Evolutionary conservation across 202 grass and related monocot genomes (phyloP).

Genomic region (Sporobolus alterniflorus): DNA sequence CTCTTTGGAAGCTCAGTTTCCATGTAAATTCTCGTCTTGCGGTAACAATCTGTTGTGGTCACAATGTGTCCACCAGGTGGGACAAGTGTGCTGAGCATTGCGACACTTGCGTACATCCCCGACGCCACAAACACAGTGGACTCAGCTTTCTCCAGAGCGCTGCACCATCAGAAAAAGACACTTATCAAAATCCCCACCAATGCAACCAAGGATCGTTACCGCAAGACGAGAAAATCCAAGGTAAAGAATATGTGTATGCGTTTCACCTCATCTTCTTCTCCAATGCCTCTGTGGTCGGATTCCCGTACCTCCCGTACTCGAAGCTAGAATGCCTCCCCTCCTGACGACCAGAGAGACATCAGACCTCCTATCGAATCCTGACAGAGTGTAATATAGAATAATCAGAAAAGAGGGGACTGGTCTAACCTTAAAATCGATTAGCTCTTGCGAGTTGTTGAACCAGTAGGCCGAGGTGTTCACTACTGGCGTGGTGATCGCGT

Average conservation of each 20-base stretch:
- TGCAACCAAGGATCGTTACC: neutral
- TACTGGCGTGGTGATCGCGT: slow-evolving; percentile 94
- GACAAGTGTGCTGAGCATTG: slow-evolving; percentile 83
- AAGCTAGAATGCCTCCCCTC: slow-evolving; percentile 97
- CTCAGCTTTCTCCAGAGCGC: slow-evolving; percentile 92
- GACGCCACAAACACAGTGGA: slow-evolving; percentile 98
- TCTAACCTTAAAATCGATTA: slow-evolving; percentile 96
- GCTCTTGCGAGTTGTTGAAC: slow-evolving; percentile 96
- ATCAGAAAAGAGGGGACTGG: neutral
- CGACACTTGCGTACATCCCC: slow-evolving; percentile 95
- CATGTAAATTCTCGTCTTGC: slow-evolving; percentile 97
- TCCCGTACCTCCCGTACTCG: slow-evolving; percentile 94
- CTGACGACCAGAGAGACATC: slow-evolving; percentile 24
- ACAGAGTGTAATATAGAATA: neutral
- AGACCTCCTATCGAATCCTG: slow-evolving; percentile 33
- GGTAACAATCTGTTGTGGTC: slow-evolving; percentile 95
- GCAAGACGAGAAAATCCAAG: neutral
- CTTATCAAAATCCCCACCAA: neutral
- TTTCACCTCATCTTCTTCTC: slow-evolving; percentile 98
- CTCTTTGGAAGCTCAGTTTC: slow-evolving; percentile 95
- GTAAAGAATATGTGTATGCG: slow-evolving; percentile 3
- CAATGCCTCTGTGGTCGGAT: slow-evolving; percentile 92
- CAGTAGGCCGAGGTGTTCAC: slow-evolving; percentile 99
- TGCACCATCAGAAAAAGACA: slow-evolving; percentile 50
- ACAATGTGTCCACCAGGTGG: slow-evolving; percentile 89